Base-by-base conservation (phyloP, 169 alveolate genomes). In the Eimeria acervulina region DNA sequence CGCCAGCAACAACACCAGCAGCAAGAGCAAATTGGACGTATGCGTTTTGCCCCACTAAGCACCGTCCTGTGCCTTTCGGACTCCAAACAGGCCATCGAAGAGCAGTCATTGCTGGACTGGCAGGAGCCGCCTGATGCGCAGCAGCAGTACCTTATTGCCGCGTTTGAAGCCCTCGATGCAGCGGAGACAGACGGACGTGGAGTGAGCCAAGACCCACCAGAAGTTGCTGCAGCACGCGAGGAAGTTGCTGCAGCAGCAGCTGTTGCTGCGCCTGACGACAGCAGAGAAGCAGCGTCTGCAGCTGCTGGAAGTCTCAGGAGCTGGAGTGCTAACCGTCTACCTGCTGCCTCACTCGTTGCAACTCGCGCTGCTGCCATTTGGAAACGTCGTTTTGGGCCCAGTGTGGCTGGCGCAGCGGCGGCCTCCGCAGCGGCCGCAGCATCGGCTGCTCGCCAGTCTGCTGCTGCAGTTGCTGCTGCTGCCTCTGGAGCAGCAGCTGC, bases 71-170 rank as follows among this genome's bases (percentile, higher is more conserved):
- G 51, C 40, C 85, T 66, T 23, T 84, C 42, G n/a, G 66, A 28
- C 3, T 21, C 63, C 40, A 42, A 40, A 17, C 95, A 28, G 42
- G 72, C 51, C 31, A 6, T 17, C n/a, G 72, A 88, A 36, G 70
- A 33, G 70, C 93, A 52, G 40, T 26, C 40, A 61, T 51, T 12
- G 7, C 95, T 38, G 87, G 10, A 7, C n/a, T 26, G n/a, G 31
- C 85, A 36, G 23, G 70, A 13, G 26, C 52, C 23, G 2, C 33
- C 70, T 28, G 72, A 44, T 13, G 33, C 28, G 52, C 70, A 88
- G 95, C 95, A 88, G 70, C 70, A 88, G 74, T 88, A 36, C 83
- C 95, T 66, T 51, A n/a, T 61, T 40, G 70, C 95, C 1, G 95
- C 95, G 70, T 88, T 88, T 42, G 95, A 61, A 66, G 95, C 95